Evolutionary conservation across 345 rosid genomes (phyloP).

Genomic region (Citrus reticulata): DNA sequence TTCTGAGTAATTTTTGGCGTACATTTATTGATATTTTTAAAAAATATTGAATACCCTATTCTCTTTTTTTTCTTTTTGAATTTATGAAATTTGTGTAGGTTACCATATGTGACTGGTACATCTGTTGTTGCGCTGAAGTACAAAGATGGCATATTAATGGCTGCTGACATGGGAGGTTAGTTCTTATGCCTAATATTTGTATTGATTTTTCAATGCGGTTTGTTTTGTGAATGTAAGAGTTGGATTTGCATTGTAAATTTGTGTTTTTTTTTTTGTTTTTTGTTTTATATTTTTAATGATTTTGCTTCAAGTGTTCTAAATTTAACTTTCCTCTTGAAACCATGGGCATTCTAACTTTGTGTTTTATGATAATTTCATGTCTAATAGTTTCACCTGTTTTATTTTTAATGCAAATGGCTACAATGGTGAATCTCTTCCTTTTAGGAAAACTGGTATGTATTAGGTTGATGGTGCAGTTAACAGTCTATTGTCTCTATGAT

Average conservation of each 20-base stretch:
- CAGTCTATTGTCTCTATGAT: not conserved
- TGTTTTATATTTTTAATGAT: not conserved
- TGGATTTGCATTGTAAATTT: not conserved
- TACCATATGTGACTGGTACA: slow-evolving; percentile 94
- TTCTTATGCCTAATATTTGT: not conserved
- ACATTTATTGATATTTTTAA: not conserved
- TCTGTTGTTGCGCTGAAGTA: slow-evolving; percentile 91
- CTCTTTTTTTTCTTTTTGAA: not conserved
- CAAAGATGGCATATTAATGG: slow-evolving; percentile 94
- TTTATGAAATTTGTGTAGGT: slow-evolving; percentile 31
- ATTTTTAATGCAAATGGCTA: not conserved
- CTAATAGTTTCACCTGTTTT: not conserved
- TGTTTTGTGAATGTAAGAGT: too few species aligned
- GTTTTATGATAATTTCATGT: not conserved
- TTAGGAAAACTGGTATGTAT: not conserved
- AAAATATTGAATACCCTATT: not conserved
- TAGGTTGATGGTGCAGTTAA: not conserved
- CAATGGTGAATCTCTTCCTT: not conserved
- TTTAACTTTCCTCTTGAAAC: not conserved
- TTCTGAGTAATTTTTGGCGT: not conserved
- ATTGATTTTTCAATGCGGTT: not conserved
- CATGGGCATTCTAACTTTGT: not conserved
- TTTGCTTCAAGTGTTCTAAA: not conserved
- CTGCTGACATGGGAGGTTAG: slow-evolving; percentile 96
- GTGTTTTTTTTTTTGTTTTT: not conserved